Evolutionary conservation across 2,329 filamentous ascomycete genomes (phyloP).

Genomic region (Gremmenia infestans): DNA sequence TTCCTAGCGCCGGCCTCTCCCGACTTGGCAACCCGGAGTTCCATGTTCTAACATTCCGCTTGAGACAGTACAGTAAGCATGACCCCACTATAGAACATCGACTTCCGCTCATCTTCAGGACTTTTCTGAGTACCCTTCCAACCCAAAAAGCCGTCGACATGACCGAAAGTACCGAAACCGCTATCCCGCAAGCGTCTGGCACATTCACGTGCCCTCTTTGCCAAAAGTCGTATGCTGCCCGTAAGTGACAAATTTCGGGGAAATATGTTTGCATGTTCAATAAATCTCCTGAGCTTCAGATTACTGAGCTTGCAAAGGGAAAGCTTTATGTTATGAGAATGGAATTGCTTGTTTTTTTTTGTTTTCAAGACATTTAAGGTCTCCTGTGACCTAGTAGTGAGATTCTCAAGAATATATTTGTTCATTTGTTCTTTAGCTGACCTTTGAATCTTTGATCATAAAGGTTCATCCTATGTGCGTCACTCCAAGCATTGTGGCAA

Average conservation of each 20-base stretch:
- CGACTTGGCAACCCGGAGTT: not conserved
- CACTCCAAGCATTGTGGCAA: slow-evolving; percentile 7
- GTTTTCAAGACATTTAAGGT: too few species aligned
- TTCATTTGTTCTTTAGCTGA: not conserved
- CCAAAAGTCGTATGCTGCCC: slow-evolving; percentile 3
- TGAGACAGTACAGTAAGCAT: not conserved
- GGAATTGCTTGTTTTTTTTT: too few species aligned
- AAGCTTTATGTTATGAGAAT: too few species aligned
- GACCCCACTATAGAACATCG: not conserved
- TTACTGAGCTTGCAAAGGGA: not conserved
- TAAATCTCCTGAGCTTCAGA: not conserved
- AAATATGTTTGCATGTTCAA: not conserved
- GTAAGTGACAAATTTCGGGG: slow-evolving; percentile 1
- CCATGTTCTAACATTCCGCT: not conserved
- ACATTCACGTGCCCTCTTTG: slow-evolving; percentile 4
- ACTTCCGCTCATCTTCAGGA: too few species aligned
- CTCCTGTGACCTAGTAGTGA: too few species aligned
- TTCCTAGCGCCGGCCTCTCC: not conserved
- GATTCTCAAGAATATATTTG: too few species aligned
- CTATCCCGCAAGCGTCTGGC: not conserved
- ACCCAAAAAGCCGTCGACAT: not conserved
- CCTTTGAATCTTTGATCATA: not conserved
- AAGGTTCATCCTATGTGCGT: slow-evolving; percentile 5
- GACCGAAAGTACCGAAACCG: not conserved
- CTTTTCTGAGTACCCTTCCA: not conserved